Evolutionary conservation across 1,139 yeast species (phyloP).

Genomic region (Sugiyamaella grinbergsii): DNA sequence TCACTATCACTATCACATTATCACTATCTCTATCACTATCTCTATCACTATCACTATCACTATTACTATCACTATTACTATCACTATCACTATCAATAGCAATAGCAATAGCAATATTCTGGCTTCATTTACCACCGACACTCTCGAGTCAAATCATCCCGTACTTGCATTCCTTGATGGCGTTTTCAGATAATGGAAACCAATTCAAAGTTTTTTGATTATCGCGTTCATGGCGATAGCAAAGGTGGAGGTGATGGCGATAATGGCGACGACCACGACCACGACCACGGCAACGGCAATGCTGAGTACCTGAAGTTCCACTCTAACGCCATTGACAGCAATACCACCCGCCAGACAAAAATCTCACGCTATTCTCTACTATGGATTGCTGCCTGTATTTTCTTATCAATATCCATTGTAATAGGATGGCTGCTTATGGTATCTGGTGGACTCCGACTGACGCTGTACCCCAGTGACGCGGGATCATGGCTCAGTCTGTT

Average conservation of each 20-base stretch:
- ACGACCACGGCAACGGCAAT: neutral
- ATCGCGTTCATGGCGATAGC: neutral
- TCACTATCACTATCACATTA: too few species aligned
- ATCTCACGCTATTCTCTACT: too few species aligned
- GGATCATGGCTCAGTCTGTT: neutral
- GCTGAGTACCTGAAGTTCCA: too few species aligned
- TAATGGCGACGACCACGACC: neutral
- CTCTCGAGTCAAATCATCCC: too few species aligned
- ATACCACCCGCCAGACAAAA: too few species aligned
- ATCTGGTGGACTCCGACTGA: neutral
- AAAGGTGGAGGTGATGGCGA: neutral
- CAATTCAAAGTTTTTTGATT: neutral
- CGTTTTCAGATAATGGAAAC: neutral
- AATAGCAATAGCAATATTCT: too few species aligned
- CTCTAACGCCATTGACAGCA: too few species aligned
- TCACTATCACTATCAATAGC: too few species aligned
- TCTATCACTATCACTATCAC: too few species aligned
- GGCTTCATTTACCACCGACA: too few species aligned
- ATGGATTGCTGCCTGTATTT: neutral
- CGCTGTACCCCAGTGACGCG: neutral
- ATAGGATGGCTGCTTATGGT: neutral
- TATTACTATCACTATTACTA: too few species aligned
- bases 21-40: too few species aligned
- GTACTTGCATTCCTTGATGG: neutral
- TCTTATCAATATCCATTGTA: neutral